A percentile compares a stretch with the other conserved stretches of the same genome.
phyloP scores from a whole-genome alignment of 192 early-diverging fungal species.

The Spizellomyces sp. region DNA sequence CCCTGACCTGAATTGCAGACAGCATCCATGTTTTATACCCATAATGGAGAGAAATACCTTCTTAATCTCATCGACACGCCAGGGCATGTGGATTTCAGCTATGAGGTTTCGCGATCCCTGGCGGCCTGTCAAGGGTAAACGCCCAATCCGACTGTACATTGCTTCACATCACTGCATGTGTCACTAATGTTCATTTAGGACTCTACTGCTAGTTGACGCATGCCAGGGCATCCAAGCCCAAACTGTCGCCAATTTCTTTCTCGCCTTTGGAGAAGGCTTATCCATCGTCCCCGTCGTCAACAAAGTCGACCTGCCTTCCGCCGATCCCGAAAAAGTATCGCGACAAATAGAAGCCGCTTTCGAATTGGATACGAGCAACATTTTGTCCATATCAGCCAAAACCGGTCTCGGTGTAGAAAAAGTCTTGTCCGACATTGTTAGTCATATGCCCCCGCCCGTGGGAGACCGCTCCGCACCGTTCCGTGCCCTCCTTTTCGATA shows the following conservation, averaged over 20 bases:
- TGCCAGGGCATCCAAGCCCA: constrained; percentile 97
- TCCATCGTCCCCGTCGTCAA: constrained; percentile 89
- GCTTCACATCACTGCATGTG: neutral
- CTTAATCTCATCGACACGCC: constrained; percentile 97
- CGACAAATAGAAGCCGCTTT: constrained; percentile 85
- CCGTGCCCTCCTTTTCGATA: constrained; percentile 91
- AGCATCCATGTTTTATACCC: constrained; percentile 89
- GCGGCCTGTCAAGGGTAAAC: constrained; percentile 86
- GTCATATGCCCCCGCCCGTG: constrained; percentile 72
- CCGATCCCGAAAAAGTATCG: constrained; percentile 76
- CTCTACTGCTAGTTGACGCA: constrained; percentile 90
- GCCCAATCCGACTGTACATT: neutral
- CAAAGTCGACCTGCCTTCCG: constrained; percentile 91
- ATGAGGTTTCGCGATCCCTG: constrained; percentile 92
- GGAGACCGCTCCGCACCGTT: constrained; percentile 70
- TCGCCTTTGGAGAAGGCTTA: constrained; percentile 88
- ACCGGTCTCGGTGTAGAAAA: constrained; percentile 61
- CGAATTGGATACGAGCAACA: constrained; percentile 70
- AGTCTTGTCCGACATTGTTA: constrained; percentile 79
- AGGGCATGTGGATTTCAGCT: constrained; percentile 88
- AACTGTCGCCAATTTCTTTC: constrained; percentile 95
- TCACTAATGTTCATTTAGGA: constrained; percentile 29
- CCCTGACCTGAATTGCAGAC: constrained; percentile 41
- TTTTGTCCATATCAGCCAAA: constrained; percentile 82
- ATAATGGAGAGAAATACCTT: constrained; percentile 78